phyloP scores from a whole-genome alignment of 345 rosid species.

The Populus deltoides region DNA sequence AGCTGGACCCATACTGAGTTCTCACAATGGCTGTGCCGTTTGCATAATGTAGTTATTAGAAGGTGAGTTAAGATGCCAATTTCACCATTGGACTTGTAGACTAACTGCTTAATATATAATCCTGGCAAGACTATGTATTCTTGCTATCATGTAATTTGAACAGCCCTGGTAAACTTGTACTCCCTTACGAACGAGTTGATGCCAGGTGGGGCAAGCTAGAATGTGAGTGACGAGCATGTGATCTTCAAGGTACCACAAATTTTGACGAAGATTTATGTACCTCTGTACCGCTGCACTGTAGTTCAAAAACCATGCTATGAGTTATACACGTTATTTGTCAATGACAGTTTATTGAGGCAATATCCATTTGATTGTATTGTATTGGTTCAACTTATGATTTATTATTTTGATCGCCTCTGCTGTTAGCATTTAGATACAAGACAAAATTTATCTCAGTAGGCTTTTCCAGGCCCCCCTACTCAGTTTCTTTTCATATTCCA shows the following conservation, averaged over 20 bases:
- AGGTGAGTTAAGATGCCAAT: constrained; percentile 42
- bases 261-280: constrained; percentile 1
- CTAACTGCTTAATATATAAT: not conserved
- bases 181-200: constrained; percentile 85
- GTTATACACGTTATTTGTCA: not conserved
- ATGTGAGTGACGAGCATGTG: constrained; percentile 78
- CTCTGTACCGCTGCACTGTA: not conserved
- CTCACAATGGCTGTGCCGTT: constrained; percentile 86
- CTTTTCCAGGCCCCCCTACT: not conserved
- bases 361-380: not conserved
- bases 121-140: not conserved
- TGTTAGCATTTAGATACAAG: not conserved
- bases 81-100: not conserved
- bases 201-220: constrained; percentile 99
- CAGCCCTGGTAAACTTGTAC: constrained; percentile 70
- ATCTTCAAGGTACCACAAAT: constrained; percentile 59
- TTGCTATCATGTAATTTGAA: constrained; percentile 15
- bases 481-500: not conserved
- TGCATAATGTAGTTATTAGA: constrained; percentile 88
- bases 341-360: not conserved
- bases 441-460: not conserved
- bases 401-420: not conserved
- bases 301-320: not conserved
- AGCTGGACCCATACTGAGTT: constrained; percentile 76
- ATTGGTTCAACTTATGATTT: not conserved